Base-by-base conservation (phyloP, 176 grass and related monocot species). In the Zizania latifolia region DNA sequence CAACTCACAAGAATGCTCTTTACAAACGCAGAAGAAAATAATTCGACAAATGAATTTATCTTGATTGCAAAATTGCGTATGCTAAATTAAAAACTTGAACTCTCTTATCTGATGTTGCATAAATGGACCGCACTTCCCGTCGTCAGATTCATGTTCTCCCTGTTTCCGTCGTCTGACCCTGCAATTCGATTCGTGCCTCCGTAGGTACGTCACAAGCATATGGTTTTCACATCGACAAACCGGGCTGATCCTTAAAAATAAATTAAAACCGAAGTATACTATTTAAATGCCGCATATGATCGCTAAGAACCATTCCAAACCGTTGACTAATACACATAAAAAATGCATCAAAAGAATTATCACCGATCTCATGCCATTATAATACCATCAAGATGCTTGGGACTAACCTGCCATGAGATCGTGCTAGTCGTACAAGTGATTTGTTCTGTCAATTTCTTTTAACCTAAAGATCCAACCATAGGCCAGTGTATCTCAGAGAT, bases 401-500 rank as follows among this genome's bases (percentile, higher is more conserved):
- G 29, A 69, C 69, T 63, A 10, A 41, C 29, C 53, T 62, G 86
- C 75, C 1, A 61, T 31, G 80, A 79, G 80, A 88, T 75, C 51
- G 48, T 72, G 76, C 61, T 35, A 72, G 75, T 83, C 61, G n/a
- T 83, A 41, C 74, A 16, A 29, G 75, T 31, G 68, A 83, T 88
- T 79, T 72, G 10, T 68, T 60, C 79, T 68, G 10, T 8, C 3
- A 22, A 72, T 87, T 87, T 64, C 56, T 70, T 71, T 68, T 70
- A 50, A 40, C 79, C 22, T 31, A 43, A 79, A 24, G 64, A 7
- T 23, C 54, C 40, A 40, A 71, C 31, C 37, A 41, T 48, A 59
- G 51, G 30, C 53, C 64, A 51, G 60, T 68, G 79, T 68, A 83
- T 87, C 85, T 59, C 38, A 1, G 31, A 66, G 78, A 87, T 78